Base-by-base conservation (phyloP, 2,329 filamentous ascomycete species). In the Paradendryphiella salina region DNA sequence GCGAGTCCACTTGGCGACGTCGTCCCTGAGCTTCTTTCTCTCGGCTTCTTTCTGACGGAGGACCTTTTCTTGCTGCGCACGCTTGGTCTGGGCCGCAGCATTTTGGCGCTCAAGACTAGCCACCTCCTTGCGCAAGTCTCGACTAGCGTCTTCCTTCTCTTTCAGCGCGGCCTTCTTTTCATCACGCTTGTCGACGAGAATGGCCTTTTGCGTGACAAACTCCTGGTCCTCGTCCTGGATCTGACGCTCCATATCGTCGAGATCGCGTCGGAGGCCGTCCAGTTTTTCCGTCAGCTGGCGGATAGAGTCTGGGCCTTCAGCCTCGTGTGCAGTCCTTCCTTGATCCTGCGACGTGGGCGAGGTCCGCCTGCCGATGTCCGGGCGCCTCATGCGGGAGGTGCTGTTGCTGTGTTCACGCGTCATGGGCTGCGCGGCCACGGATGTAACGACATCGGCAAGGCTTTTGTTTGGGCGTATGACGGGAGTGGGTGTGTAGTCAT, bases 91-190 rank as follows among this genome's bases (percentile, higher is more conserved):
- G 1, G 89, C 87, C 4, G 85, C 82, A 39, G 90, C 85, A 77
- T 95, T 96, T 58, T 89, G 81, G 45, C 90, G 85, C 71, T 95
- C 90, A 5, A 92, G 84, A 37, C 83, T 84, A 44, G 89, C 86
- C 45, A 95, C 86, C 67, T 93, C 87, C 56, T 87, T 87, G 65
- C 88, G 90, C 46, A 96, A 75, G 66, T 91, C 90, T 36, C 89
- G 86, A 40, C 90, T 96, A 42, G 86, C 88, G 65, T 95, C 90
- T 59, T 97, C 93, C 71, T 95, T 96, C 66, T 96, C 90, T 69
- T 89, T 94, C 46, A 94, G 79, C 15, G 86, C 81, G 55, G 87
- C 86, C 64, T 83, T 86, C 70, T 96, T 85, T 42, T 87, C 82
- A 59, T 95, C 89, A 52, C 90, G 87, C 64, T 96, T 90, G 51